Conservation (phyloP, 257 asterid species). For the Forsythia viridissima region DNA sequence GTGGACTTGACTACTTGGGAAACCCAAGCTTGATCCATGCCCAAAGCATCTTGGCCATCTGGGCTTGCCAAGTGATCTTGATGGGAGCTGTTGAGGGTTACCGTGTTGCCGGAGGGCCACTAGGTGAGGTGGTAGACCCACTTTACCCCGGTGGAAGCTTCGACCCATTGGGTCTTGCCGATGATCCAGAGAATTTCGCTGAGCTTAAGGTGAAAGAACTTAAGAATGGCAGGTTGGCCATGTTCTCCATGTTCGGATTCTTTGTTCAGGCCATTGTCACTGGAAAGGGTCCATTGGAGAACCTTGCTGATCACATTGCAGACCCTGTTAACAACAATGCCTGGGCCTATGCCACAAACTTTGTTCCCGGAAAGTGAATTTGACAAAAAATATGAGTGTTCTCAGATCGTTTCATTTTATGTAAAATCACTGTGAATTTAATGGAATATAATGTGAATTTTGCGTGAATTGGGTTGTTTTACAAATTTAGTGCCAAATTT, state of each 20-base stretch:
- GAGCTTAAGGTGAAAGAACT: slow-evolving; percentile 65
- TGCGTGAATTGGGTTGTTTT: background rate
- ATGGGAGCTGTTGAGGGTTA: slow-evolving; percentile 83
- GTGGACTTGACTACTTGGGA: slow-evolving; percentile 74
- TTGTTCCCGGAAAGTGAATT: slow-evolving; percentile 51
- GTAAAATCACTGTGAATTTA: slow-evolving; percentile 33
- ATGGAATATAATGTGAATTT: slow-evolving; percentile 18
- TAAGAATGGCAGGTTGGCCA: slow-evolving; percentile 58
- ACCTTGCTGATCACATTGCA: slow-evolving; percentile 63
- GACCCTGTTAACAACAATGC: slow-evolving; percentile 70
- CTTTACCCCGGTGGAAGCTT: slow-evolving; percentile 65
- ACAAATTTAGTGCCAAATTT: background rate
- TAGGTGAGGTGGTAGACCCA: slow-evolving; percentile 55
- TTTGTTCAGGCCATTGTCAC: slow-evolving; percentile 67
- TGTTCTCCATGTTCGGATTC: slow-evolving; percentile 74
- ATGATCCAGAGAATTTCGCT: slow-evolving; percentile 61
- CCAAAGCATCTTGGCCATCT: slow-evolving; percentile 72
- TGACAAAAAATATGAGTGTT: background rate
- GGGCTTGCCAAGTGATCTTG: slow-evolving; percentile 64
- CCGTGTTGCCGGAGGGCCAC: slow-evolving; percentile 63
- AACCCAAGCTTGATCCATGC: slow-evolving; percentile 83
- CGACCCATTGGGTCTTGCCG: slow-evolving; percentile 60
- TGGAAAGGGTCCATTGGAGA: slow-evolving; percentile 67
- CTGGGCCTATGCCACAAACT: slow-evolving; percentile 61
- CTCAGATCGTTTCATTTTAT: background rate